Conservation (phyloP, 2,329 filamentous ascomycete species). For the Davidsoniella australis region DNA sequence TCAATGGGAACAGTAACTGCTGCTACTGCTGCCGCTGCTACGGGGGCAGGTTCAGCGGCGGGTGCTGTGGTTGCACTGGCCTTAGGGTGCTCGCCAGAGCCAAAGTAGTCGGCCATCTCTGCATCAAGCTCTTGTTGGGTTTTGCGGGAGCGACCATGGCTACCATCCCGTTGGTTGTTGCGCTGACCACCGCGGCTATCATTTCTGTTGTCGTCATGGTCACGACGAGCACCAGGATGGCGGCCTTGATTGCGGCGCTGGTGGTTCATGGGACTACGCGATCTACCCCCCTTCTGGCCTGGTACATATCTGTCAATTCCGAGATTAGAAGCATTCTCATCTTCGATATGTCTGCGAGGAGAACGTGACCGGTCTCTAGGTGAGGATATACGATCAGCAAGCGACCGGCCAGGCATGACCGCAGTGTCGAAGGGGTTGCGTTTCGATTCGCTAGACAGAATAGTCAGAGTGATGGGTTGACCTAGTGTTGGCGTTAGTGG, state of each 20-base stretch:
- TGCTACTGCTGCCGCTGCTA: not conserved
- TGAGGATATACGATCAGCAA: constrained; percentile 43
- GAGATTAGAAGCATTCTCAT: constrained; percentile 43
- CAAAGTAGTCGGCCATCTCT: constrained; percentile 94
- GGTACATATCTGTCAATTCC: constrained; percentile 70
- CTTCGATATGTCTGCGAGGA: constrained; percentile 28
- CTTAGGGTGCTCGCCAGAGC: constrained; percentile 15
- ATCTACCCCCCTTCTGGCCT: constrained; percentile 29
- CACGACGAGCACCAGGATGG: constrained; percentile 32
- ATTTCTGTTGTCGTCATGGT: constrained; percentile 18
- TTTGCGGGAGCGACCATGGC: constrained; percentile 51
- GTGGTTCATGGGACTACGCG: constrained; percentile 34
- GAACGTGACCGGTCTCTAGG: constrained; percentile 48
- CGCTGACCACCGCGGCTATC: constrained; percentile 22
- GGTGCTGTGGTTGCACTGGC: constrained; percentile 11
- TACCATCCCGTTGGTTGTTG: constrained; percentile 10
- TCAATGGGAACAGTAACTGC: constrained; percentile 22
- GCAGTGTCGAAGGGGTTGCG: constrained; percentile 42
- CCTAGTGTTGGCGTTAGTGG: constrained; percentile 25
- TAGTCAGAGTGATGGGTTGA: constrained; percentile 60
- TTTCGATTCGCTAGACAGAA: constrained; percentile 36
- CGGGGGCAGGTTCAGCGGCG: not conserved
- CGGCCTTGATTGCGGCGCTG: constrained; percentile 25
- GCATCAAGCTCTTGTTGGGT: constrained; percentile 84
- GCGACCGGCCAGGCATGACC: constrained; percentile 35